A percentile compares a stretch with the other conserved stretches of the same genome.
Evolutionary conservation across 2,329 filamentous ascomycete species (phyloP).

Genomic region (Eutypella sp.): DNA sequence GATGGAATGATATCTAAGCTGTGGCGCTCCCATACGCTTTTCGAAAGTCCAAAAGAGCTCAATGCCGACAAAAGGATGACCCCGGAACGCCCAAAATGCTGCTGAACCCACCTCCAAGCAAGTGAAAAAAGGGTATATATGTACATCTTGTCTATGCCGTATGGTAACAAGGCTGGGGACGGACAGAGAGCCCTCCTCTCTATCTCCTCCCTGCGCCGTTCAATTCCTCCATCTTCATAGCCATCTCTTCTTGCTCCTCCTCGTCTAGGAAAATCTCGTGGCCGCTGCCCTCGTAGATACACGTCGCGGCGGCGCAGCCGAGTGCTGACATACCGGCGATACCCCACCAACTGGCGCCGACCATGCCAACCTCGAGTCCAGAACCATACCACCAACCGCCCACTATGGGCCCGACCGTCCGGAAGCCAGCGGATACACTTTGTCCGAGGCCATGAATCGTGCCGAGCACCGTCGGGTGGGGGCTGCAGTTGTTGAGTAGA

Average conservation of each 20-base stretch:
- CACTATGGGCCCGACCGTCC: slow-evolving; percentile 45
- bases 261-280: slow-evolving; percentile 52
- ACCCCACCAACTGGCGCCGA: slow-evolving; percentile 45
- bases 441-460: slow-evolving; percentile 52
- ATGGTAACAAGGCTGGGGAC: background rate
- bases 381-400: slow-evolving; percentile 45
- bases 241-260: slow-evolving; percentile 17
- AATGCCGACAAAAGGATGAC: no score
- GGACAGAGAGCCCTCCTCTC: background rate
- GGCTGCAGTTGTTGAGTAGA: slow-evolving; percentile 56
- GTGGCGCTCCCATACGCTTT: no score
- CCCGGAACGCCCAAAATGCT: no score
- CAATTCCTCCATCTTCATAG: background rate
- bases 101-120: background rate
- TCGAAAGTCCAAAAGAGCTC: no score
- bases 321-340: slow-evolving; percentile 46
- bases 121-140: background rate
- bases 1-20: no score
- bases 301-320: slow-evolving; percentile 54
- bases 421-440: slow-evolving; percentile 44
- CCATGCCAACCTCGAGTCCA: slow-evolving; percentile 39
- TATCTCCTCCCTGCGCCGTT: background rate
- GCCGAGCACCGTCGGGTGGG: slow-evolving; percentile 53
- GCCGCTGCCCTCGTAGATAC: slow-evolving; percentile 60
- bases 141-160: background rate